A percentile compares a stretch with the other conserved stretches of the same genome.
phyloP scores from a whole-genome alignment of 768 basidiomycete genomes.

The Pleurotus pulmonarius region DNA sequence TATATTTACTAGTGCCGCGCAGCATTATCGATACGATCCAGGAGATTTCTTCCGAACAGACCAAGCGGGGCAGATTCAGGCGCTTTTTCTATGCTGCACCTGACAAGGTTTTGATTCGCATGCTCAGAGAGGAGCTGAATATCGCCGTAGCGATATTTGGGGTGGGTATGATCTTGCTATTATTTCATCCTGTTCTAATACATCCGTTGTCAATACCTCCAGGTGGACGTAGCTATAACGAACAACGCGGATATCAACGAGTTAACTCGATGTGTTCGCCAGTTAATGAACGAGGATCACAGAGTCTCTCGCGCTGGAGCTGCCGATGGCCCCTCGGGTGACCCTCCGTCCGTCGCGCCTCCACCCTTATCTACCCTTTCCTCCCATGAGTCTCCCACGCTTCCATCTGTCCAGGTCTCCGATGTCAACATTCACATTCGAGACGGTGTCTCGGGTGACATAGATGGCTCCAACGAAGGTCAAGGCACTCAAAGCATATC shows the following conservation, averaged over 20 bases:
- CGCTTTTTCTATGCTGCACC: background rate
- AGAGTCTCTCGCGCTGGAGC: background rate
- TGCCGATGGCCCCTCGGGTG: background rate
- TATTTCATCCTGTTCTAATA: too few relatives aligned
- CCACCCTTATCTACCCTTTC: background rate
- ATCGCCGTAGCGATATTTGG: background rate
- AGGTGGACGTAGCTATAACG: background rate
- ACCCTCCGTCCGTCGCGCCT: background rate
- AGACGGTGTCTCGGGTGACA: background rate
- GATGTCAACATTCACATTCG: background rate
- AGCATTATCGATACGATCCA: background rate
- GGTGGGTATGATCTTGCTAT: background rate
- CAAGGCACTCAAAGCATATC: background rate
- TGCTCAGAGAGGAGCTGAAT: background rate
- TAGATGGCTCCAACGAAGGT: background rate
- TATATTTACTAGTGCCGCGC: background rate
- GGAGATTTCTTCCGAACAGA: background rate
- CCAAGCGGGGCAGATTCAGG: background rate
- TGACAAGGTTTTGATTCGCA: background rate
- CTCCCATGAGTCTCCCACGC: background rate
- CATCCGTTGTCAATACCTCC: background rate
- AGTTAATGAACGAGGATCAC: background rate
- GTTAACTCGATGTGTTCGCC: background rate
- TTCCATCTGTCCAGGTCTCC: background rate
- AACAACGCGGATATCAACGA: background rate